Evolutionary conservation across 768 basidiomycete species (phyloP).

Genomic region (Brasilioporus rufonigricans): DNA sequence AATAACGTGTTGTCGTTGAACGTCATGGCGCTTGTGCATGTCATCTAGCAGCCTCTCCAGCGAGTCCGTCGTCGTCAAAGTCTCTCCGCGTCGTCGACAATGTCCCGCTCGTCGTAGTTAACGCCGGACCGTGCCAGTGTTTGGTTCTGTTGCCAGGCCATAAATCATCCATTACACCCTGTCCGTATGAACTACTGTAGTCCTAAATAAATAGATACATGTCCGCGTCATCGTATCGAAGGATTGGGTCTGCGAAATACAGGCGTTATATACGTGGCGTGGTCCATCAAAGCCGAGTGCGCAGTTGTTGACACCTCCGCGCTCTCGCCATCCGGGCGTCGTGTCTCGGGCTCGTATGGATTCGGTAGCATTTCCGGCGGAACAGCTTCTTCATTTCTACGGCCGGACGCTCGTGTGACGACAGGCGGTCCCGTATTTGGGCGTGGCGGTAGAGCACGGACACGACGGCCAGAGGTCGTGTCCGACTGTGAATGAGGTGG

Average conservation of each 20-base stretch:
- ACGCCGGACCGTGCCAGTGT: conserved; percentile 12
- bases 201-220: not conserved
- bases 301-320: conserved; percentile 27
- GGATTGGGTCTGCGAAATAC: conserved; percentile 15
- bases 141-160: conserved; percentile 28
- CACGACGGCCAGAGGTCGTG: conserved; percentile 11
- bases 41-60: conserved; percentile 33
- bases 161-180: not conserved
- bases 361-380: not conserved
- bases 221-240: conserved; percentile 8
- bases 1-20: conserved; percentile 69
- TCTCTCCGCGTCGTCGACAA: too few relatives aligned
- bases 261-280: conserved; percentile 24
- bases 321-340: conserved; percentile 14
- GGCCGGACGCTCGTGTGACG: not conserved
- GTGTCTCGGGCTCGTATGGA: conserved; percentile 1
- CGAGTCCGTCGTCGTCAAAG: conserved; percentile 18
- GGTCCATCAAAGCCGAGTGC: conserved; percentile 30
- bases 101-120: not conserved
- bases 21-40: conserved; percentile 64
- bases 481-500: conserved; percentile 9
- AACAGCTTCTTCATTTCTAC: not conserved
- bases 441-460: conserved; percentile 33
- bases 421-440: conserved; percentile 6
- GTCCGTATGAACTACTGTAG: not conserved